Evolutionary conservation across 1,284 basidiomycete species (phyloP).

Genomic region (Tylopilus orsonianus): DNA sequence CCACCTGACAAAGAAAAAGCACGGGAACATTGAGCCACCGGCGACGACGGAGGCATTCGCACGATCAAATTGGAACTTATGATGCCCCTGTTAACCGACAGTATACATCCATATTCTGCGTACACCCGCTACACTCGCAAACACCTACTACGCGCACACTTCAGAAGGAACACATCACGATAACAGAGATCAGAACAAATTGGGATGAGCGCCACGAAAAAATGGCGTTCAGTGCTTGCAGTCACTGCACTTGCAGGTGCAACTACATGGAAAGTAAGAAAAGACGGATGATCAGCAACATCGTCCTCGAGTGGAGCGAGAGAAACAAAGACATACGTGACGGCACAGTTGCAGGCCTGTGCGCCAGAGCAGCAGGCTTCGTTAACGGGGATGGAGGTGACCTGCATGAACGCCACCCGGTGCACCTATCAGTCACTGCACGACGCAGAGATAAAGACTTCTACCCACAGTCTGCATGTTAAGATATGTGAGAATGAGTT

Average conservation of each 20-base stretch:
- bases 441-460: not conserved
- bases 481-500: not conserved
- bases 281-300: not conserved
- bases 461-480: slow-evolving; percentile 25
- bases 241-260: slow-evolving; percentile 20
- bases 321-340: slow-evolving; percentile 6
- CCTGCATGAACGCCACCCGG: slow-evolving; percentile 2
- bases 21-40: no score
- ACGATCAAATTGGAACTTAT: no score
- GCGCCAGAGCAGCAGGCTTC: slow-evolving; percentile 23
- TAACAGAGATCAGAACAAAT: not conserved
- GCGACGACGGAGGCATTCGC: no score
- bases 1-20: no score
- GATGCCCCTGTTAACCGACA: no score
- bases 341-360: slow-evolving; percentile 11
- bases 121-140: no score
- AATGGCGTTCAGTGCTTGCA: slow-evolving; percentile 20
- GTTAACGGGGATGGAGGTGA: slow-evolving; percentile 24
- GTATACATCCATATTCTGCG: no score
- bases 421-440: not conserved
- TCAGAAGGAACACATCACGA: not conserved
- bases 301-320: not conserved
- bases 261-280: slow-evolving; percentile 6
- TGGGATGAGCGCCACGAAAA: no score
- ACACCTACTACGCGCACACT: not conserved